These are phyloP conservation scores for Colletotrichum noveboracense DNA, from an alignment of 2,329 filamentous ascomycete species.

Conservation along the genomic window DNA sequence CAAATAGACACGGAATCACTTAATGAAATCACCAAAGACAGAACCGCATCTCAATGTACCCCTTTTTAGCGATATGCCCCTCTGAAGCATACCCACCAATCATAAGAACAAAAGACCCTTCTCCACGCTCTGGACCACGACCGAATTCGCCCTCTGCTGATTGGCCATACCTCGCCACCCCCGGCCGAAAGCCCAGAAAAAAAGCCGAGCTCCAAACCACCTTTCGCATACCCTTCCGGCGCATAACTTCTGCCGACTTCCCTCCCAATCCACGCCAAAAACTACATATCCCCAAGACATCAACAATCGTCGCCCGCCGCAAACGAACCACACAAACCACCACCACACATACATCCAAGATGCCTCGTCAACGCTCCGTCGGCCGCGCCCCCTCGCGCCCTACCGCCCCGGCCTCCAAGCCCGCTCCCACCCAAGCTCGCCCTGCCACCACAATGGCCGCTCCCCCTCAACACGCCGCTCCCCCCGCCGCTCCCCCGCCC, in stretches of 20 bases:
- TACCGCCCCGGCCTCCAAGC: conserved; percentile 63
- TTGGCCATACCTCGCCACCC: conserved; percentile 11
- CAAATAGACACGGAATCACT: not conserved
- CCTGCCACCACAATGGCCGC: conserved; percentile 73
- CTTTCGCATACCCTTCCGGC: not conserved
- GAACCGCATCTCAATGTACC: not conserved
- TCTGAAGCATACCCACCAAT: not conserved
- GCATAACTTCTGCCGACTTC: conserved; percentile 20
- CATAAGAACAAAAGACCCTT: not conserved
- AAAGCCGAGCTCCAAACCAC: conserved; percentile 11
- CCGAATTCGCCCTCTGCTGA: conserved; percentile 4
- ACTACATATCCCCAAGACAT: conserved; percentile 31
- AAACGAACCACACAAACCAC: not conserved
- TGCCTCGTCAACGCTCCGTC: conserved; percentile 81
- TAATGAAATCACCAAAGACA: not conserved
- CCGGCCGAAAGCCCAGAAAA: not conserved
- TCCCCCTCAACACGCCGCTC: conserved; percentile 43
- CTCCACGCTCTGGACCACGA: not conserved
- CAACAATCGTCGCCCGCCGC: not conserved
- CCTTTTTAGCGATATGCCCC: not conserved
- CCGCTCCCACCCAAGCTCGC: conserved; percentile 67
- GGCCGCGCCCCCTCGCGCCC: conserved; percentile 68
- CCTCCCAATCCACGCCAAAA: conserved; percentile 27
- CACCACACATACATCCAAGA: conserved; percentile 44
- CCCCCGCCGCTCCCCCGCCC: conserved; percentile 52